These are phyloP conservation scores for Echium plantagineum DNA, from an alignment of 257 asterid species.

Conservation along the genomic window DNA sequence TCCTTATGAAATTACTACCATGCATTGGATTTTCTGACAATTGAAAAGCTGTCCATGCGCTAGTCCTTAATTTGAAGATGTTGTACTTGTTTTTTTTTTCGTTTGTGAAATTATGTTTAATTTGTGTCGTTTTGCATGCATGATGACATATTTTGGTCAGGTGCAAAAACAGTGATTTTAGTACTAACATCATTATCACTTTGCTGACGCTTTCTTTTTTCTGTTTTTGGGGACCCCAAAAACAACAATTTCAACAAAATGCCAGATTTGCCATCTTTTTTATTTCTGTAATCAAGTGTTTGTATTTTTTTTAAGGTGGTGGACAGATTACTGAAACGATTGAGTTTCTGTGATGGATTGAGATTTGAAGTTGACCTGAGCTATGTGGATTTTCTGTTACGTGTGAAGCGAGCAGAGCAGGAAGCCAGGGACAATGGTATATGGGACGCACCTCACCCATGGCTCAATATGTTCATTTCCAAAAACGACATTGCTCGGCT, in stretches of 20 bases:
- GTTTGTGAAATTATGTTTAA: constrained; percentile 7
- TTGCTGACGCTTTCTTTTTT: not conserved
- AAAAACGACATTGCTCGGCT: constrained; percentile 45
- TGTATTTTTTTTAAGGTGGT: constrained; percentile 30
- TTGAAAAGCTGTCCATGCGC: constrained; percentile 26
- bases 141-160: constrained; percentile 3
- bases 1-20: no score
- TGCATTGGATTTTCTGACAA: constrained; percentile 58
- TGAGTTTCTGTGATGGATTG: constrained; percentile 28
- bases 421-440: constrained; percentile 63
- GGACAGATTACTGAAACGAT: constrained; percentile 34
- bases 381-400: constrained; percentile 54
- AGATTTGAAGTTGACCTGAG: constrained; percentile 34
- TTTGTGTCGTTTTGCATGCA: not conserved
- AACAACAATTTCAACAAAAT: constrained; percentile 6
- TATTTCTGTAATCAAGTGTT: not conserved
- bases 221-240: not conserved
- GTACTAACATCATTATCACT: constrained; percentile 1
- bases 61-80: constrained; percentile 37
- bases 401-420: constrained; percentile 66
- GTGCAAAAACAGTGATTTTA: not conserved
- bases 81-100: constrained; percentile 34
- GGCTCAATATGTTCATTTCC: constrained; percentile 91
- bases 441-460: constrained; percentile 97
- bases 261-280: constrained; percentile 9